These are phyloP conservation scores for Xylaria venustula DNA, from an alignment of 495 filamentous ascomycete species.

Conservation along the genomic window DNA sequence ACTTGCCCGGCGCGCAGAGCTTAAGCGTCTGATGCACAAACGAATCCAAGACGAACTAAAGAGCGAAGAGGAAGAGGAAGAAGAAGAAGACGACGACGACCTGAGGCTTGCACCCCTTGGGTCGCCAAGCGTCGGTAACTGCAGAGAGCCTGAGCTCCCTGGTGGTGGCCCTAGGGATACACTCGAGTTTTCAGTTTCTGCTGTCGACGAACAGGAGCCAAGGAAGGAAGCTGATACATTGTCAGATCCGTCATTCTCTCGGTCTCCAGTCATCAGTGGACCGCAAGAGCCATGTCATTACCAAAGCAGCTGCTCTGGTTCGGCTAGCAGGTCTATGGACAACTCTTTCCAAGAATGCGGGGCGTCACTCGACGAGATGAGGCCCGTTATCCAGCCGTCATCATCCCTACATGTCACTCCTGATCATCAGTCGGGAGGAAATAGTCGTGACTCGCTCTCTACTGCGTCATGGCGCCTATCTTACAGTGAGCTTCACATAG, in stretches of 20 bases:
- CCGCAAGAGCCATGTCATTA: slow-evolving; percentile 13
- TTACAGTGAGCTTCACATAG: slow-evolving; percentile 37
- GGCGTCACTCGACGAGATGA: slow-evolving; percentile 11
- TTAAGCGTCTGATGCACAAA: slow-evolving; percentile 49
- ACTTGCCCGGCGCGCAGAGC: slow-evolving; percentile 48
- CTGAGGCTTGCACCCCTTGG: slow-evolving; percentile 2
- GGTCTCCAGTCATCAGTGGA: neutral
- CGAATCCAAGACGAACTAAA: slow-evolving; percentile 53
- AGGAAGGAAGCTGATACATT: neutral
- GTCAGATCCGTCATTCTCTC: slow-evolving; percentile 1
- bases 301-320: slow-evolving; percentile 26
- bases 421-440: slow-evolving; percentile 21
- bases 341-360: slow-evolving; percentile 11
- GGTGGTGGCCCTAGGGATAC: slow-evolving; percentile 41
- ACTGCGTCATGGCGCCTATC: slow-evolving; percentile 40
- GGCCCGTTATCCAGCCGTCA: slow-evolving; percentile 27
- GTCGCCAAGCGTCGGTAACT: slow-evolving; percentile 13
- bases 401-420: slow-evolving; percentile 31
- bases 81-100: slow-evolving; percentile 8
- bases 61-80: slow-evolving; percentile 32
- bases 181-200: slow-evolving; percentile 37
- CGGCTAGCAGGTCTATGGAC: slow-evolving; percentile 4
- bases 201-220: slow-evolving; percentile 14
- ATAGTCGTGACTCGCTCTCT: slow-evolving; percentile 30
- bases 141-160: slow-evolving; percentile 21